These are phyloP conservation scores for Penicillium polonicum DNA, from an alignment of 2,329 filamentous ascomycete species.

Conservation along the genomic window DNA sequence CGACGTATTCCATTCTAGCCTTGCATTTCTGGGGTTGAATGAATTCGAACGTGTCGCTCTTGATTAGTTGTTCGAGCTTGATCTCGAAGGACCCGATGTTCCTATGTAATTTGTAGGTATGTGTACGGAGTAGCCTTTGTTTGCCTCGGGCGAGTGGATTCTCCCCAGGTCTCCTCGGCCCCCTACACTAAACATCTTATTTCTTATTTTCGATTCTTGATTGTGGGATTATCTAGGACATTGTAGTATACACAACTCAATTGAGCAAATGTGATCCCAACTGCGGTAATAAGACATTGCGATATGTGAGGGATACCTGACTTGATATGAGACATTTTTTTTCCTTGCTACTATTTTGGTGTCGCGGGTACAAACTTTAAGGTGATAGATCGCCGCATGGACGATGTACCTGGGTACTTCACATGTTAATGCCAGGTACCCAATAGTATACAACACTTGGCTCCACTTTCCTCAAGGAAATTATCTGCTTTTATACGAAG, in stretches of 20 bases:
- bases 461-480: conserved; percentile 16
- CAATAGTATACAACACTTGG: conserved; percentile 1
- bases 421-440: conserved; percentile 11
- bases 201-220: background rate
- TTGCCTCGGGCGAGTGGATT: conserved; percentile 1
- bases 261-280: background rate
- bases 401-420: conserved; percentile 19
- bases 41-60: background rate
- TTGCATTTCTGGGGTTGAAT: background rate
- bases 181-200: background rate
- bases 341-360: conserved; percentile 8
- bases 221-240: background rate
- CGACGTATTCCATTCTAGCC: background rate
- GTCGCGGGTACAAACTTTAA: conserved; percentile 22
- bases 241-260: background rate
- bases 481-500: background rate
- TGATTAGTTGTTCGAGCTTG: background rate
- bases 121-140: background rate
- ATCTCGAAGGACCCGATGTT: background rate
- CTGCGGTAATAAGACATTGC: background rate
- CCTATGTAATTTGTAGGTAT: too few species aligned
- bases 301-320: conserved; percentile 1
- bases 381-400: conserved; percentile 21
- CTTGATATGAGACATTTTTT: conserved; percentile 24
- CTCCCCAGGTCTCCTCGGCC: background rate